Percentiles rank a stretch among this genome's conserved stretches.
Evolutionary conservation across 345 rosid species (phyloP).

Genomic region (Heritiera fomes): DNA sequence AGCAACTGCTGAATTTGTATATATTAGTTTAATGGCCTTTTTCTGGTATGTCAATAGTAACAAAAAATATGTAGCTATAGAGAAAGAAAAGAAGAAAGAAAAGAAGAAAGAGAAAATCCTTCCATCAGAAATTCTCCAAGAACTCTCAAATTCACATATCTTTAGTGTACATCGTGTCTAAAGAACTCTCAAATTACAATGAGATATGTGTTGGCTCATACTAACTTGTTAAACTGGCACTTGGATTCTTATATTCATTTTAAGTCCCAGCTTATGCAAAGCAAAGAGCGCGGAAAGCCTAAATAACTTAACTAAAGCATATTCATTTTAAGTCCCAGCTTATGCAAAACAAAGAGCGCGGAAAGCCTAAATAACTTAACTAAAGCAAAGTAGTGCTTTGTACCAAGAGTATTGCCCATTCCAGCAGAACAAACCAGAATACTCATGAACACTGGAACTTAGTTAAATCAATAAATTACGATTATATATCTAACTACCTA

Average conservation of each 20-base stretch:
- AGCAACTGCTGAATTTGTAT: neutral
- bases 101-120: too few relatives aligned
- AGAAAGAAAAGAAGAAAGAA: too few relatives aligned
- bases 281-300: neutral
- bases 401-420: neutral
- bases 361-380: neutral
- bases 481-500: neutral
- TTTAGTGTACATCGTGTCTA: neutral
- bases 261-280: neutral
- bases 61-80: too few relatives aligned
- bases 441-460: neutral
- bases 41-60: too few relatives aligned
- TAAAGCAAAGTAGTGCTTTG: neutral
- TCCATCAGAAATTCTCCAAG: neutral
- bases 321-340: too few relatives aligned
- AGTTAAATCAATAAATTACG: neutral
- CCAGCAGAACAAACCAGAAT: neutral
- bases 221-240: neutral
- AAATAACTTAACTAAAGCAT: neutral
- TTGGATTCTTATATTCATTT: neutral
- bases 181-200: neutral
- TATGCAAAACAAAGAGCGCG: neutral
- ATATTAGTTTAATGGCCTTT: neutral
- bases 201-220: neutral
- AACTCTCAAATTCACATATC: too few relatives aligned